Evolutionary conservation across 2,329 filamentous ascomycete genomes (phyloP).

Genomic region (Bipolaris zeicola): DNA sequence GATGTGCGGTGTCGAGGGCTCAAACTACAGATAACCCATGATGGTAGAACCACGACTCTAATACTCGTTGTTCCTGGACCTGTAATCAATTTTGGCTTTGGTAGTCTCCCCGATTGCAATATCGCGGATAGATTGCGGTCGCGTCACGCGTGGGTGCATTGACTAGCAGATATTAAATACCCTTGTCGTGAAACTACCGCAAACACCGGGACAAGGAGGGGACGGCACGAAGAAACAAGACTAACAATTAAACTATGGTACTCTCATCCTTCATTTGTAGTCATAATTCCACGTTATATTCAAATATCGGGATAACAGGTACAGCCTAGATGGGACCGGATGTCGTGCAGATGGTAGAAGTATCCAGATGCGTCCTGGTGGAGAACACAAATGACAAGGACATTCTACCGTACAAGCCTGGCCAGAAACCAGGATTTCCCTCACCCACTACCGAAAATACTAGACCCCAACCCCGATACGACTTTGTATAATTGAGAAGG

Average conservation of each 20-base stretch:
- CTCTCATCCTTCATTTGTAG: too few relatives aligned
- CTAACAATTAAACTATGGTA: background rate
- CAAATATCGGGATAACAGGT: background rate
- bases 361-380: background rate
- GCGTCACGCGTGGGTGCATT: constrained; percentile 11
- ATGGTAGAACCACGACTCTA: background rate
- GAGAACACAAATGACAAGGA: background rate
- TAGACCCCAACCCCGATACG: background rate
- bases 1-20: background rate
- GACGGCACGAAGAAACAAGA: background rate
- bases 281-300: background rate
- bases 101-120: constrained; percentile 4
- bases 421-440: background rate
- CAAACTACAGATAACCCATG: background rate
- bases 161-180: constrained; percentile 9
- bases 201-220: background rate
- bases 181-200: background rate
- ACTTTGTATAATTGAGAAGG: background rate
- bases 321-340: background rate
- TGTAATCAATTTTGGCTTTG: background rate
- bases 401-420: too few relatives aligned
- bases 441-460: constrained; percentile 13
- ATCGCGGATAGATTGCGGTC: constrained; percentile 12
- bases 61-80: background rate
- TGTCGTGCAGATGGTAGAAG: background rate